Base-by-base conservation (phyloP, 495 filamentous ascomycete species). In the Lentithecium fluviatile region DNA sequence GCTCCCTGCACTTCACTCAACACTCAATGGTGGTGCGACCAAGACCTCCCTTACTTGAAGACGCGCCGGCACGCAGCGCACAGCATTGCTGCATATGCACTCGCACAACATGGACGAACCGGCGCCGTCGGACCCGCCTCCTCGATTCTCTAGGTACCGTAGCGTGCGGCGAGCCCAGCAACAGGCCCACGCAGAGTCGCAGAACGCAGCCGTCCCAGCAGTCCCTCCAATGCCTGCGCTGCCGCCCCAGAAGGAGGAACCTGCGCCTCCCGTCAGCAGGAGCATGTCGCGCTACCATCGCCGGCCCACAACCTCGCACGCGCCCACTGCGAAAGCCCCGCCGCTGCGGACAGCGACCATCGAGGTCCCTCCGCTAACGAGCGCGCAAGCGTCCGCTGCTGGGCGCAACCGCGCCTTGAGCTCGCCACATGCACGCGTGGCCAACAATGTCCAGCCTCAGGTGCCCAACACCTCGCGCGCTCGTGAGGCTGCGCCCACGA, bases 241-340 rank as follows among this genome's bases (percentile, higher is more conserved):
- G 23, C 40, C 58, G 38, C 40, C 63, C 40, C 20, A 21, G 21
- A 49, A 62, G 11, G 23, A 46, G 23, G 60, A 64, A 24, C 62
- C 68, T 38, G 58, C 56, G 11, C 43, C 67, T 11, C 36, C 56
- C 5, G 43, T 69, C 42, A 69, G 54, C 56, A 63, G 73, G 49
- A 73, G 68, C 60, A 70, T 68, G 55, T 74, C 73, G 34, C 62
- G 73, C 42, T 76, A 76, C 49, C 71, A 69, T 36, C 63, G 69
- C 42, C 65, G 66, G 48, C 63, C 59, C 40, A 52, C 47, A 8
- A 61, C 57, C 6, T 47, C 58, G 25, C 36, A 66, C 45, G 29
- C 47, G 46, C 4, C 40, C 13, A 43, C 65, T 25, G 57, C 53
- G 37, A 40, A 52, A 23, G 43, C 24, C 17, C 45, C 58, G 5